Base-by-base conservation (phyloP, 345 rosid species). In the Camelina sativa region DNA sequence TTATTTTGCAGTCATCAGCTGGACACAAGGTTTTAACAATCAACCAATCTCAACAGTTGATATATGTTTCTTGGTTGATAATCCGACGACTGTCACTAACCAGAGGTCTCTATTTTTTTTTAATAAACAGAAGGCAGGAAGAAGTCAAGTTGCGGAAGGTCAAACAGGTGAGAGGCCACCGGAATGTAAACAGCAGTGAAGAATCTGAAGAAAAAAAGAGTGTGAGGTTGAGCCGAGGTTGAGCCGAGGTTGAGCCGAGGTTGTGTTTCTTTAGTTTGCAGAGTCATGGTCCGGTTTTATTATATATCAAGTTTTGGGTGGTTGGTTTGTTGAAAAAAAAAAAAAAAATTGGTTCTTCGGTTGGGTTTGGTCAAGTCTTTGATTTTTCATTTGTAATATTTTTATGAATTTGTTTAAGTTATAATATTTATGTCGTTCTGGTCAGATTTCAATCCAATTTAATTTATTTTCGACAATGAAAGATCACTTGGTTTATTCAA, bases 101-200 rank as follows among this genome's bases (percentile, higher is more conserved):
- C 11, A 23, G 28, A 48, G 13, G 10, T 57, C 20, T 34, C 22
- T 8, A 32, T 32, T 34, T 34, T 34, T 63, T 5, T 60, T 8
- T 15, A 50, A 44, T 37, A 12, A 75, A 78, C 69, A 91, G 99
- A 89, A 81, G 81, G 52, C 82, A 60, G 91, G 87, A 78, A 87
- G 80, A 69, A 74, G 81, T 66, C 83, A 65, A 64, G 75, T 48
- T 17, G 89, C 67, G 4, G 80, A 79, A 7, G 93, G 80, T 68
- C 88, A 82, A 80, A 82, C 74, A 77, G 93, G 91, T 56, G 98
- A 92, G 85, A 80, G 91, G 77, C 97, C 99, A 65, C 86, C 97
- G 4, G 99, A 92, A 62, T 95, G 97, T 91, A 95, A 95, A 91
- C 97, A 95, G 79, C 98, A 90, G 85, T 92, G 81, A 85, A 51